A percentile compares a stretch with the other conserved stretches of the same genome.
phyloP scores from a whole-genome alignment of 805 yeast species.

The Saturnispora halmiae region DNA sequence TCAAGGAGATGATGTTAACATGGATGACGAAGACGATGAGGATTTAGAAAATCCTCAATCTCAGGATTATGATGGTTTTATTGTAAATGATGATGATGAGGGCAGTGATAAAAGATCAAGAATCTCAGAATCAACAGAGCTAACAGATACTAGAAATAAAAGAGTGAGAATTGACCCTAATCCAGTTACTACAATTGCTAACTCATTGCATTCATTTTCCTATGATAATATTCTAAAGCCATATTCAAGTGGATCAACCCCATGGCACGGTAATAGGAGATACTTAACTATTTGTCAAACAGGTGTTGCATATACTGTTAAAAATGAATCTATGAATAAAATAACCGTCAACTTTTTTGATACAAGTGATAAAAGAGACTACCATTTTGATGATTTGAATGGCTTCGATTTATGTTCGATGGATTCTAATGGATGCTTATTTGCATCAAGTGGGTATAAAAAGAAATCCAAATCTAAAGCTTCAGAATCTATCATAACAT shows the following conservation, averaged over 20 bases:
- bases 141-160: conserved; percentile 10
- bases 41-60: conserved; percentile 21
- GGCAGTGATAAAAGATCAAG: conserved; percentile 10
- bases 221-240: conserved; percentile 39
- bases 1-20: conserved; percentile 18
- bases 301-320: conserved; percentile 78
- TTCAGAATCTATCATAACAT: conserved; percentile 43
- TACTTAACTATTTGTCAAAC: conserved; percentile 71
- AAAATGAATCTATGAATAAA: conserved; percentile 43
- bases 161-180: conserved; percentile 1
- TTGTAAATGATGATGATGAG: conserved; percentile 56
- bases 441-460: conserved; percentile 38
- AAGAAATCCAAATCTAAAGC: conserved; percentile 23
- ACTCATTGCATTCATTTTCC: no score
- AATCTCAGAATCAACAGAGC: conserved; percentile 13
- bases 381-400: conserved; percentile 71
- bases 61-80: conserved; percentile 42
- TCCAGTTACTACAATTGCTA: not conserved
- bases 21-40: conserved; percentile 16
- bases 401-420: conserved; percentile 70
- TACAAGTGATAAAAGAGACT: conserved; percentile 61
- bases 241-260: conserved; percentile 82
- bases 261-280: conserved; percentile 60
- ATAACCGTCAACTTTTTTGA: conserved; percentile 88
- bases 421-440: conserved; percentile 54